phyloP scores from a whole-genome alignment of 164 flowering plant genomes.

The Vitis rotundifolia region DNA sequence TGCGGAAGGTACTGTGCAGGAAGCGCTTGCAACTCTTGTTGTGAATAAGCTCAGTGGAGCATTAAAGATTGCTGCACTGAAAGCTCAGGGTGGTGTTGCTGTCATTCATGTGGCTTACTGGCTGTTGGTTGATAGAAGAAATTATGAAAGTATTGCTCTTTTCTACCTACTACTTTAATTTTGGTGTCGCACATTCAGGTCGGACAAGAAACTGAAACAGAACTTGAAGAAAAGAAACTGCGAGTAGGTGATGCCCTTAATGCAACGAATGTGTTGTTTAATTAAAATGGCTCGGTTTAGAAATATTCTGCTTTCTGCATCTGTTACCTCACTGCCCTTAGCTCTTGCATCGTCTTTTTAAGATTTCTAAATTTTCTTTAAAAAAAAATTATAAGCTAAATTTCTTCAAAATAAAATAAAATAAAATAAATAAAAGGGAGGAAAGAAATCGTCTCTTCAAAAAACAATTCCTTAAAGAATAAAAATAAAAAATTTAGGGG shows the following conservation, averaged over 20 bases:
- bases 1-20: conserved; percentile 97
- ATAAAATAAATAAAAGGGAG: too few relatives aligned
- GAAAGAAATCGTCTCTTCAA: too few relatives aligned
- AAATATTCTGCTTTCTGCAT: too few relatives aligned
- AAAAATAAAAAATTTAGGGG: too few relatives aligned
- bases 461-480: too few relatives aligned
- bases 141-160: background rate
- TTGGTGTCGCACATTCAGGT: conserved; percentile 41
- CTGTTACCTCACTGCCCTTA: too few relatives aligned
- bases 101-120: conserved; percentile 67
- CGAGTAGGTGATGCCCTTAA: conserved; percentile 99
- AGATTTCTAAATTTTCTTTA: too few relatives aligned
- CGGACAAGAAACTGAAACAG: conserved; percentile 99
- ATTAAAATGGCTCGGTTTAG: background rate
- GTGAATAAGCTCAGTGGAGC: conserved; percentile 95
- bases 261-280: conserved; percentile 77
- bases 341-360: background rate
- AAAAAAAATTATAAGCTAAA: too few relatives aligned
- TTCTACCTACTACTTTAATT: background rate
- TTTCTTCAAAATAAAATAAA: too few relatives aligned
- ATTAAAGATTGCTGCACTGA: conserved; percentile 91
- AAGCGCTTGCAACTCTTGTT: conserved; percentile 96
- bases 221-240: conserved; percentile 90
- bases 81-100: conserved; percentile 99
- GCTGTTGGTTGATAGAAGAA: too few relatives aligned